Conservation (phyloP, 495 filamentous ascomycete genomes). For the Jackrogersella minutella region DNA sequence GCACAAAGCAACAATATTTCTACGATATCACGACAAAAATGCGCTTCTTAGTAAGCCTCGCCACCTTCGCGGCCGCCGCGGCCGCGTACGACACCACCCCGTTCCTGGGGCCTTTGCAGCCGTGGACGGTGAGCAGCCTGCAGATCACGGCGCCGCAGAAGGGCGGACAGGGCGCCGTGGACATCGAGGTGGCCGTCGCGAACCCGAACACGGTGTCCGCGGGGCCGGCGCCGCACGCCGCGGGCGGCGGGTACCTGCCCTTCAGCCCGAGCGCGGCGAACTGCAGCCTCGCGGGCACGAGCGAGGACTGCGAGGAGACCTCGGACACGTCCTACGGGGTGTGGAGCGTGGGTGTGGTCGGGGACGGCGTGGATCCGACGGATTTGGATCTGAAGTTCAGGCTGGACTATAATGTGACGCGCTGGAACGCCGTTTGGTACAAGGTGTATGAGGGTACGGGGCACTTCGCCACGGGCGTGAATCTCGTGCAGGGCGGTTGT, state of each 20-base stretch:
- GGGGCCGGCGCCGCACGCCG: slow-evolving; percentile 19
- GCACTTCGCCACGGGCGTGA: slow-evolving; percentile 9
- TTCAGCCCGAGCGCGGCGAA: slow-evolving; percentile 27
- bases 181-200: slow-evolving; percentile 13
- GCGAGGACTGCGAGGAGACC: slow-evolving; percentile 5
- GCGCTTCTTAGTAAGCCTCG: slow-evolving; percentile 1
- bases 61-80: slow-evolving; percentile 9
- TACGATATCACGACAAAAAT: slow-evolving; percentile 7
- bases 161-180: neutral
- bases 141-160: slow-evolving; percentile 1
- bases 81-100: slow-evolving; percentile 4
- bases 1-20: too few species aligned
- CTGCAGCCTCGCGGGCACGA: neutral
- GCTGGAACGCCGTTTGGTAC: neutral
- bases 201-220: slow-evolving; percentile 32
- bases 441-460: slow-evolving; percentile 28
- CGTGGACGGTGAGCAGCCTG: slow-evolving; percentile 16
- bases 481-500: neutral
- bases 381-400: slow-evolving; percentile 6
- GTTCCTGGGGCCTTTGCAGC: slow-evolving; percentile 19
- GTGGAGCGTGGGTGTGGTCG: slow-evolving; percentile 3
- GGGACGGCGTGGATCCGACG: neutral
- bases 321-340: slow-evolving; percentile 5
- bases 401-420: slow-evolving; percentile 23
- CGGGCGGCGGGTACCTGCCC: slow-evolving; percentile 27